Base-by-base conservation (phyloP, 1,284 basidiomycete genomes). In the Xanthoconium separans region DNA sequence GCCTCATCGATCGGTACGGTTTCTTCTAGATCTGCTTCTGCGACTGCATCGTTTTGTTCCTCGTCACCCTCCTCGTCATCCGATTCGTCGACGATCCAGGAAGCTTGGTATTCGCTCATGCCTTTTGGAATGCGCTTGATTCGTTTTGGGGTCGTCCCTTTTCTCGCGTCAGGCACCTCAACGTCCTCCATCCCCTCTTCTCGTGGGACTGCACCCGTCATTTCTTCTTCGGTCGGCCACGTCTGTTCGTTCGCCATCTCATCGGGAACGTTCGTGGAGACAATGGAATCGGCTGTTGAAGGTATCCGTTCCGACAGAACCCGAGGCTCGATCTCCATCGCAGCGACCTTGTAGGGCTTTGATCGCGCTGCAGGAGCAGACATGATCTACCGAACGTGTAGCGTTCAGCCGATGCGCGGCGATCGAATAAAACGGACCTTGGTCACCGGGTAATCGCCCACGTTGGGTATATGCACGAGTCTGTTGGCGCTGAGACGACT, bases 171-270 rank as follows among this genome's bases (percentile, higher is more conserved):
- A 2, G 89, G 87, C n/a, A 89, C 66, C 9, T 65, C 51, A 41
- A 70, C 61, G 13, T 58, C 56, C 2, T 53, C 47, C 46, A 54
- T 51, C 8, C 51, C 51, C 56, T 70, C 65, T 56, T 75, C 67
- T 29, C 75, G 71, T 3, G 55, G 59, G 40, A 56, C 65, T 2
- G 66, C 72, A 4, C 71, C 76, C 4, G 76, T 77, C 86, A 99
- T 92, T 70, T 98, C 96, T 62, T 98, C 96, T 69, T 98, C 95
- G 0, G 95, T 98, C 0, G 96, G 96, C 95, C 96, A 98, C 0
- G 96, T 99, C 73, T 99, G 96, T 67, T 99, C 96, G 66, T 96
- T 96, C 15, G 81, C 85, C 73, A 98, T 80, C 56, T 92, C 84
- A 63, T 98, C 94, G 0, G 91, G 91, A 31, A 89, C 85, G 66